These are phyloP conservation scores for Lipomyces kockii DNA, from an alignment of 805 yeast species.

Conservation along the genomic window DNA sequence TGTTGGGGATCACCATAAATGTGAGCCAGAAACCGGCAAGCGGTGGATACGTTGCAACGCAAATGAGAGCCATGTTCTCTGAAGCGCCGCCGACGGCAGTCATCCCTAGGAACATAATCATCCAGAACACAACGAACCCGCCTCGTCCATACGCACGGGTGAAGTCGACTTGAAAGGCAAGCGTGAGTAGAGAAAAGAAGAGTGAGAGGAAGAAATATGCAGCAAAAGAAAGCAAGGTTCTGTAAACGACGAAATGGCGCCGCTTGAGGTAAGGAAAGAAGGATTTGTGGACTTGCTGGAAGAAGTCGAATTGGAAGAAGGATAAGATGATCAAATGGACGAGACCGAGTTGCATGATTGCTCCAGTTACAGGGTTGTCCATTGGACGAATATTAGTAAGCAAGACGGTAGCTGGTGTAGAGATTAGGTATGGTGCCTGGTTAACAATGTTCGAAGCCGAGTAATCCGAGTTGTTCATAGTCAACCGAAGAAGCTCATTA, in stretches of 20 bases:
- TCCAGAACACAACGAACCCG: constrained; percentile 79
- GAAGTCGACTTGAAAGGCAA: constrained; percentile 70
- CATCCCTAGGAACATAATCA: constrained; percentile 69
- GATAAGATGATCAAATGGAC: constrained; percentile 73
- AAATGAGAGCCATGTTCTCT: constrained; percentile 63
- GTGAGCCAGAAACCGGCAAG: constrained; percentile 72
- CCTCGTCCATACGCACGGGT: constrained; percentile 62
- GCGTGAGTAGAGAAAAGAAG: constrained; percentile 61
- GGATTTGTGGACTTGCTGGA: constrained; percentile 56
- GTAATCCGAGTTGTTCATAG: constrained; percentile 43
- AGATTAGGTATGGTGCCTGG: constrained; percentile 40
- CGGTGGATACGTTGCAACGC: constrained; percentile 63
- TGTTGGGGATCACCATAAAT: constrained; percentile 69
- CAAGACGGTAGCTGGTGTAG: constrained; percentile 48
- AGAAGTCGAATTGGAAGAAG: constrained; percentile 70
- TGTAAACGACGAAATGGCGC: constrained; percentile 55
- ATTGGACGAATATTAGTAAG: constrained; percentile 57
- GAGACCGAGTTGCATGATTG: constrained; percentile 76
- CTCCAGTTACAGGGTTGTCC: constrained; percentile 56
- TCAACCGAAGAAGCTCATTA: constrained; percentile 37
- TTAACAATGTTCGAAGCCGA: constrained; percentile 39
- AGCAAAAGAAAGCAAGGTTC: constrained; percentile 56
- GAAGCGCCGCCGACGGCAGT: constrained; percentile 76
- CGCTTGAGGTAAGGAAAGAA: constrained; percentile 55
- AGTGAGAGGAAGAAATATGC: constrained; percentile 63